Evolutionary conservation across 2,329 filamentous ascomycete species (phyloP).

Genomic region (Beauveria brongniartii): DNA sequence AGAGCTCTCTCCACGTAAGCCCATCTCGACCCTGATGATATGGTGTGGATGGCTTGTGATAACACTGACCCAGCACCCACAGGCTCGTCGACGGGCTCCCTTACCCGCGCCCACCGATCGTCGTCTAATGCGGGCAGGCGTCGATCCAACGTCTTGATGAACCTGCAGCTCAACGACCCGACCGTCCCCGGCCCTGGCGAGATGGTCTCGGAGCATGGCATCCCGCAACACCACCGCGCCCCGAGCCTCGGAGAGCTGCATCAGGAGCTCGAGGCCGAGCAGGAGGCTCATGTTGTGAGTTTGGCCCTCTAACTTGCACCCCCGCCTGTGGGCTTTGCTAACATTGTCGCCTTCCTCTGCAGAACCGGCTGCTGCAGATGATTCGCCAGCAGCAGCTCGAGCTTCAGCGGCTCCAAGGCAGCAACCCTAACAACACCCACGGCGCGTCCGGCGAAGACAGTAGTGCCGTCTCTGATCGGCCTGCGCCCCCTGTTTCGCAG

Average conservation of each 20-base stretch:
- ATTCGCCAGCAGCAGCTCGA: constrained; percentile 70
- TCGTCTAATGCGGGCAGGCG: constrained; percentile 47
- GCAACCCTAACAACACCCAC: constrained; percentile 26
- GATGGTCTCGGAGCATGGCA: constrained; percentile 46
- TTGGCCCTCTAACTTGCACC: neutral
- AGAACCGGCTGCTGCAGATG: constrained; percentile 71
- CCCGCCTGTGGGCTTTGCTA: neutral
- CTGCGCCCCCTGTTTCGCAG: constrained; percentile 28
- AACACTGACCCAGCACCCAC: neutral
- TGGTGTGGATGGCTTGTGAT: neutral
- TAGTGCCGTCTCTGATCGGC: constrained; percentile 39
- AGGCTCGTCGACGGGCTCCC: constrained; percentile 47
- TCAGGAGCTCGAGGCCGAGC: constrained; percentile 71
- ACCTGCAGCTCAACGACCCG: constrained; percentile 66
- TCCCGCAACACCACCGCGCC: constrained; percentile 56
- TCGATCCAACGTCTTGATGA: constrained; percentile 63
- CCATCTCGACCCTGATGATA: neutral
- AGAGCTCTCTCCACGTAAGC: constrained; percentile 50
- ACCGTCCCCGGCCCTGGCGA: constrained; percentile 59
- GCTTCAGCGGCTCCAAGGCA: constrained; percentile 50
- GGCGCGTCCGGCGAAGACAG: constrained; percentile 43
- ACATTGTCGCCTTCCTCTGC: neutral
- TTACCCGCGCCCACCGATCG: constrained; percentile 31
- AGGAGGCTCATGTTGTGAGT: constrained; percentile 66
- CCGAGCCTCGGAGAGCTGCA: constrained; percentile 71